Percentiles rank a stretch among this genome's conserved stretches.
These are phyloP conservation scores for Irineochytrium annulatum DNA, from an alignment of 192 early-diverging fungal species.

Conservation along the genomic window DNA sequence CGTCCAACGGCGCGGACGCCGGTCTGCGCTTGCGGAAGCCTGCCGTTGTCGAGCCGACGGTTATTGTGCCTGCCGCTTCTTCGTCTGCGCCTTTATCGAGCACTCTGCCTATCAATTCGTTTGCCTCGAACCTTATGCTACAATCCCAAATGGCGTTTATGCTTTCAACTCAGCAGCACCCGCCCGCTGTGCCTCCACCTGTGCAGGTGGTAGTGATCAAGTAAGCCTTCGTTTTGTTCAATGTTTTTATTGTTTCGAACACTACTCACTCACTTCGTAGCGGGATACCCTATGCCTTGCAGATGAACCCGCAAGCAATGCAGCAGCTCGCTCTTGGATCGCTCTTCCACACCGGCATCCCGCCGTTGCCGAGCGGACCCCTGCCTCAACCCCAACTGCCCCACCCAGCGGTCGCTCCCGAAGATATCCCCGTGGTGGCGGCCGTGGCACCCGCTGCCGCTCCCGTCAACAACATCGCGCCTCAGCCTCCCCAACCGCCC, in stretches of 20 bases:
- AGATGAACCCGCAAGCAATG: background rate
- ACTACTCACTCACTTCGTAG: constrained; percentile 13
- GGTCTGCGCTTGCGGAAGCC: background rate
- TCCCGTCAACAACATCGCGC: background rate
- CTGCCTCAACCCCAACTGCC: background rate
- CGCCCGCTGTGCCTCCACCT: constrained; percentile 1
- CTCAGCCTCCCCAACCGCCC: too few species aligned
- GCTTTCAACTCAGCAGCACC: background rate
- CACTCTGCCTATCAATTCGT: too few species aligned
- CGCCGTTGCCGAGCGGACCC: background rate
- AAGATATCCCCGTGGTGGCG: constrained; percentile 2
- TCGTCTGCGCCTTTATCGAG: too few species aligned
- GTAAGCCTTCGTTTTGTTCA: constrained; percentile 11
- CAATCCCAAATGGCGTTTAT: background rate
- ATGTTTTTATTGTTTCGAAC: too few species aligned
- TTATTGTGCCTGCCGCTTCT: too few species aligned
- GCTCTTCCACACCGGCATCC: background rate
- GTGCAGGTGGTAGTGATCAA: constrained; percentile 30
- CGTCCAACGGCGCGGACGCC: background rate
- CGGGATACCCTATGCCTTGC: constrained; percentile 31
- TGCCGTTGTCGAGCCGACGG: too few species aligned
- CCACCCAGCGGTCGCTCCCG: background rate
- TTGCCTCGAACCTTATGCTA: background rate
- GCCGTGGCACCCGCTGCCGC: constrained; percentile 3
- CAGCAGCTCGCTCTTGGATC: too few species aligned